Percentiles rank a stretch among this genome's conserved stretches.
Conservation (phyloP, 2,329 filamentous ascomycete genomes). For the Paraconiothyrium brasiliense region DNA sequence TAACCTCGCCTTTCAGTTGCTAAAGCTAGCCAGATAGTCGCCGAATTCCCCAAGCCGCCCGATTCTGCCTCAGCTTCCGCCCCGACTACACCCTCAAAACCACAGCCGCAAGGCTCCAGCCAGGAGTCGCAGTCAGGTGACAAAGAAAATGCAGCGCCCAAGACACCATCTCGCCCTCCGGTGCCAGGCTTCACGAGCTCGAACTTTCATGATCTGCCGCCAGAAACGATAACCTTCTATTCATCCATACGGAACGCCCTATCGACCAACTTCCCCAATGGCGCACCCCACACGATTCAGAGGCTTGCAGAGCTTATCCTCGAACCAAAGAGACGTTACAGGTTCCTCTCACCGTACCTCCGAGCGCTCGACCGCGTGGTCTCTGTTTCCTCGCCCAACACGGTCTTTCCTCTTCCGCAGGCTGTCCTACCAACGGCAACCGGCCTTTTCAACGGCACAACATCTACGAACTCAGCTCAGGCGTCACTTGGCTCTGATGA, state of each 20-base stretch:
- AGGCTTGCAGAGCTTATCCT: conserved; percentile 88
- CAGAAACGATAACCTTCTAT: conserved; percentile 44
- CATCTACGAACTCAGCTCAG: conserved; percentile 51
- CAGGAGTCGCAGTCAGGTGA: conserved; percentile 66
- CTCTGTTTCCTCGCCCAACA: conserved; percentile 83
- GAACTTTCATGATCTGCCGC: conserved; percentile 37
- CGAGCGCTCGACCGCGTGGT: conserved; percentile 91
- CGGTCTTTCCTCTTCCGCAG: conserved; percentile 83
- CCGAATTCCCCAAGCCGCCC: conserved; percentile 75
- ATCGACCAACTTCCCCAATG: conserved; percentile 70
- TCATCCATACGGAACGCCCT: conserved; percentile 62
- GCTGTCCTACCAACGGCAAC: conserved; percentile 62
- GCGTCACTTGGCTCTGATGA: conserved; percentile 80
- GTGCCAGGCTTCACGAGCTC: conserved; percentile 55
- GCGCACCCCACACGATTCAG: conserved; percentile 92
- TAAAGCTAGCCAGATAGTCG: conserved; percentile 69
- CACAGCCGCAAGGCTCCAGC: conserved; percentile 35
- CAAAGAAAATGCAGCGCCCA: conserved; percentile 73
- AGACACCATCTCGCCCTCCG: conserved; percentile 51
- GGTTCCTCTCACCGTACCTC: conserved; percentile 82
- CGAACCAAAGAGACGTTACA: conserved; percentile 79
- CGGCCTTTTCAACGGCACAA: conserved; percentile 68
- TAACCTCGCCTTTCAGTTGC: background rate
- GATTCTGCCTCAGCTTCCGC: conserved; percentile 53
- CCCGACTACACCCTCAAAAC: conserved; percentile 40